phyloP scores from a whole-genome alignment of 352 stramenopile genomes.

The Salisapilia sapeloensis region DNA sequence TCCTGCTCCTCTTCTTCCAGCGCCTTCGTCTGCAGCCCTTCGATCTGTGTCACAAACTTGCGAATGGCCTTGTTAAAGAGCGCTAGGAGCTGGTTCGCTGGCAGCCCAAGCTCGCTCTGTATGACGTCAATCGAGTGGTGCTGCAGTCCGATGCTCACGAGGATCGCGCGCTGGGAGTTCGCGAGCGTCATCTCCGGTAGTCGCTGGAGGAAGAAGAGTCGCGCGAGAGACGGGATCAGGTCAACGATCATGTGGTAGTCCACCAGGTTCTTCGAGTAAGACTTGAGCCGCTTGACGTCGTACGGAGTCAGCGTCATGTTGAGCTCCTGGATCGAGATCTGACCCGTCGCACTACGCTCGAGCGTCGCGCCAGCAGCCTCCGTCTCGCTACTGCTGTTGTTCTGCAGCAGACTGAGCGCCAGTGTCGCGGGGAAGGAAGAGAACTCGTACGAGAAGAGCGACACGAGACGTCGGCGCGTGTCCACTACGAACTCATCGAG shows the following conservation, averaged over 20 bases:
- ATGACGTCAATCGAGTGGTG: slow-evolving; percentile 90
- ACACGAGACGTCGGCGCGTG: slow-evolving; percentile 87
- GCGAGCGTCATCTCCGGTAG: slow-evolving; percentile 89
- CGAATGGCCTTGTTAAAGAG: slow-evolving; percentile 96
- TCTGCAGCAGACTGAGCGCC: slow-evolving; percentile 83
- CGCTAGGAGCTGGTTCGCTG: slow-evolving; percentile 91
- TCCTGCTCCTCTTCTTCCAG: slow-evolving; percentile 68
- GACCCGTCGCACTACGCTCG: slow-evolving; percentile 39
- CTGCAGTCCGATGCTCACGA: slow-evolving; percentile 90
- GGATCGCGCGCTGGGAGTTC: slow-evolving; percentile 89
- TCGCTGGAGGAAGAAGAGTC: slow-evolving; percentile 93
- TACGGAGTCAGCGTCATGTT: slow-evolving; percentile 90
- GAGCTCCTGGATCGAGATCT: slow-evolving; percentile 80
- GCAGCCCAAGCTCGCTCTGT: slow-evolving; percentile 86
- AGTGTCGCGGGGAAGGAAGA: slow-evolving; percentile 80
- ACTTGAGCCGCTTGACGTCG: slow-evolving; percentile 95
- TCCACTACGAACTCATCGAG: slow-evolving; percentile 90
- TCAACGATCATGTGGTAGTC: slow-evolving; percentile 99
- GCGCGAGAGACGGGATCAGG: slow-evolving; percentile 86
- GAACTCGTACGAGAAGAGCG: slow-evolving; percentile 89
- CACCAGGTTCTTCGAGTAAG: slow-evolving; percentile 97
- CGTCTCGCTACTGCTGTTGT: slow-evolving; percentile 12
- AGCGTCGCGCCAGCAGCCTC: slow-evolving; percentile 8
- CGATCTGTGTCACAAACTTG: slow-evolving; percentile 78
- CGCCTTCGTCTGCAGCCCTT: slow-evolving; percentile 66